phyloP scores from a whole-genome alignment of 129 eudicot genomes.

The Kitagawia praeruptora region DNA sequence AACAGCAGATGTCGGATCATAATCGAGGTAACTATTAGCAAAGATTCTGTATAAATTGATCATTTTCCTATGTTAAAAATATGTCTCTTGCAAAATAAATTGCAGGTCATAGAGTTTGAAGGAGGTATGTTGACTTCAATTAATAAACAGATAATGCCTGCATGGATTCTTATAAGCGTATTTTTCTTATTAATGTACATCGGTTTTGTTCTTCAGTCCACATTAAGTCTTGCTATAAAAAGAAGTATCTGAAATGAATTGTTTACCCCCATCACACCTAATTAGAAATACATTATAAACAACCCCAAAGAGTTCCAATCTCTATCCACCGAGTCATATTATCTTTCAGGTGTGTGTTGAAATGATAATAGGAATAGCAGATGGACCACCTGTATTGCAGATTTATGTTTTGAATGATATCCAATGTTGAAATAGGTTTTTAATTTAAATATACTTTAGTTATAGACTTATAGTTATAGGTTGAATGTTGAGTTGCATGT shows the following conservation, averaged over 20 bases:
- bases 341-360: background rate
- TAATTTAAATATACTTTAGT: background rate
- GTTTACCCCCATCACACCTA: background rate
- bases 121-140: background rate
- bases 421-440: background rate
- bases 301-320: background rate
- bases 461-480: background rate
- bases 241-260: too few species aligned
- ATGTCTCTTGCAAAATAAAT: background rate
- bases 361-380: background rate
- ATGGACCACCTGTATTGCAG: background rate
- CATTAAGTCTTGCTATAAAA: background rate
- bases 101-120: background rate
- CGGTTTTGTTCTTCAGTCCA: background rate
- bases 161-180: background rate
- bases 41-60: background rate
- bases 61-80: background rate
- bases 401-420: background rate
- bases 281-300: background rate
- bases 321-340: background rate
- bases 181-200: background rate
- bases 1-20: conserved; percentile 40
- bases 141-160: background rate
- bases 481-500: background rate
- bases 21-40: conserved; percentile 41